These are phyloP conservation scores for Anthoceros angustus DNA, from an alignment of 225 moss, liverwort and hornwort species.

Conservation along the genomic window DNA sequence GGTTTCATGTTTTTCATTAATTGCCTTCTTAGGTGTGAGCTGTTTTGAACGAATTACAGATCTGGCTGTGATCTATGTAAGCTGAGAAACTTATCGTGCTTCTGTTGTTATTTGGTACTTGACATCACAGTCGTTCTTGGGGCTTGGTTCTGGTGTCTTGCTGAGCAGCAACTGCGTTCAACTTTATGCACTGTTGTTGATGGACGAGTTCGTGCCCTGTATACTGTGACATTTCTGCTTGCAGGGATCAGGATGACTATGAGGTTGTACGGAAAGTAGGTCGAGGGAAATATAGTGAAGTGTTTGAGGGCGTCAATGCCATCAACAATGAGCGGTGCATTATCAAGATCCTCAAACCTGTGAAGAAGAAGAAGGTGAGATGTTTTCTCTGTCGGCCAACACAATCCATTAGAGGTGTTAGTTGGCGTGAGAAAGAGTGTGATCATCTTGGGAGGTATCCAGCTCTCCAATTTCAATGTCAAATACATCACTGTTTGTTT, in stretches of 20 bases:
- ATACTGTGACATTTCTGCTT: background rate
- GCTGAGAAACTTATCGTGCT: no score
- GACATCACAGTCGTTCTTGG: no score
- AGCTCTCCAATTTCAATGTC: background rate
- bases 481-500: background rate
- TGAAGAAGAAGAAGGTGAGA: conserved; percentile 49
- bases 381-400: background rate
- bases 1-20: no score
- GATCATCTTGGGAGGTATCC: background rate
- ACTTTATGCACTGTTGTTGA: no score
- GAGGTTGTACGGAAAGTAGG: conserved; percentile 52
- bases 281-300: conserved; percentile 51
- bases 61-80: no score
- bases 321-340: conserved; percentile 40
- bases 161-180: no score
- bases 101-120: no score
- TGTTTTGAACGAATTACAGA: no score
- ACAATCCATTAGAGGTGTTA: no score
- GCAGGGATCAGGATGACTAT: conserved; percentile 46
- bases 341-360: conserved; percentile 52
- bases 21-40: no score
- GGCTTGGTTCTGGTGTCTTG: no score
- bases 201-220: no score
- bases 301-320: conserved; percentile 21
- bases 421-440: background rate